Conservation (phyloP, 2,329 filamentous ascomycete genomes). For the Fusarium sp. region DNA sequence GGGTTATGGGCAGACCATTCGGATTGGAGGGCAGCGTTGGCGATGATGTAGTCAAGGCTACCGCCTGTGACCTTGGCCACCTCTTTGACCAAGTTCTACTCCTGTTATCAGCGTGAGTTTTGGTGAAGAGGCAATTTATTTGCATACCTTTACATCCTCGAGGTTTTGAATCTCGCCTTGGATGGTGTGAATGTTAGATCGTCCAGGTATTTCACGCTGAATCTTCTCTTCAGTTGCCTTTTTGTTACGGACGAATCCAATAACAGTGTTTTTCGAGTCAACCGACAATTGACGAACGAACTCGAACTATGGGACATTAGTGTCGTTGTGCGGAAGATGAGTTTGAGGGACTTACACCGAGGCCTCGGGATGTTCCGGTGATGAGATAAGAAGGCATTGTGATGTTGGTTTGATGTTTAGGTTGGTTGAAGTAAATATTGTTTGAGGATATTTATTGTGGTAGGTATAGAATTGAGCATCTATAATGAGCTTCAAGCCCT, state of each 20-base stretch:
- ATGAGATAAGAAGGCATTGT: conserved; percentile 28
- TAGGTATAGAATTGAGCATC: rapidly evolving
- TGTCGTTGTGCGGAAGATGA: rapidly evolving
- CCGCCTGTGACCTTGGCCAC: conserved; percentile 47
- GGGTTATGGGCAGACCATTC: conserved; percentile 38
- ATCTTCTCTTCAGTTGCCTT: conserved; percentile 51
- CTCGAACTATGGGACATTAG: conserved; percentile 21
- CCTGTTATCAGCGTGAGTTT: rapidly evolving
- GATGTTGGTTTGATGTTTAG: background rate
- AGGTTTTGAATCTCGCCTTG: conserved; percentile 19
- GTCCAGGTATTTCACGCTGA: conserved; percentile 40
- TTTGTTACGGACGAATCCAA: conserved; percentile 58
- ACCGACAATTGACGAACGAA: conserved; percentile 55
- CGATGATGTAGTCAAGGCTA: conserved; percentile 61
- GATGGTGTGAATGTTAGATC: conserved; percentile 28
- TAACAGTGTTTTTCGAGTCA: conserved; percentile 50
- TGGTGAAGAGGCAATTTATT: rapidly evolving
- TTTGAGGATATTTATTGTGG: background rate
- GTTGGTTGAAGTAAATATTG: background rate
- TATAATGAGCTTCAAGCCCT: rapidly evolving
- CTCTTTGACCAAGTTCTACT: conserved; percentile 40
- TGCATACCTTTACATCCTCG: conserved; percentile 7
- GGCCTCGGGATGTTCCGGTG: conserved; percentile 35
- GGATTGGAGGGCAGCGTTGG: conserved; percentile 56
- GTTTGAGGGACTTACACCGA: background rate